A percentile compares a stretch with the other conserved stretches of the same genome.
phyloP scores from a whole-genome alignment of 805 yeast genomes.

The Starmerella vitae region DNA sequence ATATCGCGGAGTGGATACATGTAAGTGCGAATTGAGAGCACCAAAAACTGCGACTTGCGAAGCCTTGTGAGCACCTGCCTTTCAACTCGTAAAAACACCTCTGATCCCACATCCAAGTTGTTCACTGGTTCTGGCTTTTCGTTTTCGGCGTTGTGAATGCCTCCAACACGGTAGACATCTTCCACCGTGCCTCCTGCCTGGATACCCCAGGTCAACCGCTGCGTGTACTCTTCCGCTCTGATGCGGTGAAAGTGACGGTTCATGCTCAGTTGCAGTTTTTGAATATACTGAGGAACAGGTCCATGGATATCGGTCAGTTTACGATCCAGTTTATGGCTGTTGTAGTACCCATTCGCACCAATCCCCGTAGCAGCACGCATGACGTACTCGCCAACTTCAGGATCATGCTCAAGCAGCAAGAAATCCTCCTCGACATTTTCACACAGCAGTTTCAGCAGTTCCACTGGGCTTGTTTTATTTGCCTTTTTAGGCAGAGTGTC shows the following conservation, averaged over 20 bases:
- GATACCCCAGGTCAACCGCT: conserved; percentile 57
- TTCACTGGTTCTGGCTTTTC: conserved; percentile 20
- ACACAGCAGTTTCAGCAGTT: conserved; percentile 14
- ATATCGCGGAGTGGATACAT: conserved; percentile 38
- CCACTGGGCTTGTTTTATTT: conserved; percentile 1
- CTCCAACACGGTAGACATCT: conserved; percentile 11
- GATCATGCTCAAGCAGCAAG: conserved; percentile 28
- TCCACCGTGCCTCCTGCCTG: conserved; percentile 31
- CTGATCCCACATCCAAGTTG: conserved; percentile 27
- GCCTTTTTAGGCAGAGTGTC: conserved; percentile 15
- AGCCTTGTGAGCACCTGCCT: conserved; percentile 43
- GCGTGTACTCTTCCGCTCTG: conserved; percentile 36
- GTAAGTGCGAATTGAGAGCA: conserved; percentile 46
- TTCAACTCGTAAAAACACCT: conserved; percentile 42
- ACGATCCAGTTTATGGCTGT: conserved; percentile 37
- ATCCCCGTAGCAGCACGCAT: conserved; percentile 45
- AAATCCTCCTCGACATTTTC: conserved; percentile 51
- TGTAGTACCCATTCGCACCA: conserved; percentile 67
- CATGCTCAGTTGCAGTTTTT: conserved; percentile 49
- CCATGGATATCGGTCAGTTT: conserved; percentile 49
- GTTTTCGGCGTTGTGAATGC: conserved; percentile 6
- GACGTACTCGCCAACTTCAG: conserved; percentile 29
- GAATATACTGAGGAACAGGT: conserved; percentile 58
- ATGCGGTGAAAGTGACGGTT: conserved; percentile 42
- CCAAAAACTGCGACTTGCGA: conserved; percentile 35